Evolutionary conservation across 2,329 filamentous ascomycete genomes (phyloP), one percentile per base, ranked within the genome.

Genomic region (Penicillium fuscoglaucum): DNA sequence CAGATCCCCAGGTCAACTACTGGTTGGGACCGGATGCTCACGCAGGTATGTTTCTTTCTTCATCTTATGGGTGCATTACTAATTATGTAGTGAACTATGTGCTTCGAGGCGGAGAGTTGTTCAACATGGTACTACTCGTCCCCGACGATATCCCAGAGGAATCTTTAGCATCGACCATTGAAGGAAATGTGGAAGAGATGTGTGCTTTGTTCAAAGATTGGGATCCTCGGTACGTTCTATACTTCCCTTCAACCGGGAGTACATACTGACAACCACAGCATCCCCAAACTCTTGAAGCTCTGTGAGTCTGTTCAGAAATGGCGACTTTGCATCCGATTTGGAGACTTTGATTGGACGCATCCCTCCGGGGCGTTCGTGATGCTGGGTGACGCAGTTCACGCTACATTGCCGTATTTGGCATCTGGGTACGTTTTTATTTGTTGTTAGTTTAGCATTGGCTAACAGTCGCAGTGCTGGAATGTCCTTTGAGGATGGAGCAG

Each of bases 321-420:
- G 85, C 77, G 83, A 2, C 72, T 87, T 0, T 84, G 82, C 68
- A 85, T 84, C 57, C 78, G 84, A 1, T 79, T 79, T 1, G 80
- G 80, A 6, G 76, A 86, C 39, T 78, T 80, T n/a, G 74, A 76
- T 1, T 88, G 86, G 86, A 83, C 78, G 0, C 81, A 87, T 61
- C 72, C 79, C 0, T 82, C 78, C 0, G 84, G 80, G 0, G 74
- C 82, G 0, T 86, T 86, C 64, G 82, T 83, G 0, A 79, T 88
- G 66, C 75, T 88, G 0, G 86, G 87, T 0, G 86, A 89, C 64
- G 83, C 85, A 0, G 84, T 85, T 2, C 85, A 89, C 61, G 85
- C 86, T 0, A 88, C 84, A 0, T 75, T 89, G 0, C 87, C 86
- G 0, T 89, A 89, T 66, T 75, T 87, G 0, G 83, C 84, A 2